These are phyloP conservation scores for Dictyostelium citrinum DNA, from an alignment of 78 protist species.

Conservation along the genomic window DNA sequence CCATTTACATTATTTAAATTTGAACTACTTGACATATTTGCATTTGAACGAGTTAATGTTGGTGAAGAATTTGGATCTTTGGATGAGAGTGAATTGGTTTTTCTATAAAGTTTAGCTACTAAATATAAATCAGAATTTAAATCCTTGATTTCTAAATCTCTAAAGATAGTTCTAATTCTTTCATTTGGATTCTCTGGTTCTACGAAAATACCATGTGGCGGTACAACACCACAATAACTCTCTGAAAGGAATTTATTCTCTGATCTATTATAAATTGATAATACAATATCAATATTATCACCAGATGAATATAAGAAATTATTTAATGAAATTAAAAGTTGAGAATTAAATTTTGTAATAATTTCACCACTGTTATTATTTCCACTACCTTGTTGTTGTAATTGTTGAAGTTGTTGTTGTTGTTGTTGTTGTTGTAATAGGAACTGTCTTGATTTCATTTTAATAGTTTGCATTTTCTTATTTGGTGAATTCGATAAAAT, in stretches of 20 bases:
- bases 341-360: not conserved
- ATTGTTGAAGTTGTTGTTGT: not conserved
- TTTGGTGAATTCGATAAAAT: not conserved
- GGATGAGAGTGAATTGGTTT: slow-evolving; percentile 5
- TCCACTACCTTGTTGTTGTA: not conserved
- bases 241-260: slow-evolving; percentile 35
- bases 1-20: not conserved
- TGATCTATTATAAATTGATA: slow-evolving; percentile 8
- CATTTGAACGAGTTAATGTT: slow-evolving; percentile 42
- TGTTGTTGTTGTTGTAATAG: not conserved
- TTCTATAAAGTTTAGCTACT: slow-evolving; percentile 28
- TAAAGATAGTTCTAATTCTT: slow-evolving; percentile 47
- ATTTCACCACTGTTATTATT: not conserved
- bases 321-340: slow-evolving; percentile 38
- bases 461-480: not conserved
- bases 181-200: slow-evolving; percentile 75
- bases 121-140: slow-evolving; percentile 40
- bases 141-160: slow-evolving; percentile 39
- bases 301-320: slow-evolving; percentile 67
- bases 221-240: slow-evolving; percentile 42
- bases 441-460: not conserved
- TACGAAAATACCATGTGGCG: slow-evolving; percentile 59
- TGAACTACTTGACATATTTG: not conserved
- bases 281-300: slow-evolving; percentile 52
- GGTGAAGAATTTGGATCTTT: slow-evolving; percentile 73